phyloP scores from a whole-genome alignment of 179 eudicot species.

The Camellia oleifera region DNA sequence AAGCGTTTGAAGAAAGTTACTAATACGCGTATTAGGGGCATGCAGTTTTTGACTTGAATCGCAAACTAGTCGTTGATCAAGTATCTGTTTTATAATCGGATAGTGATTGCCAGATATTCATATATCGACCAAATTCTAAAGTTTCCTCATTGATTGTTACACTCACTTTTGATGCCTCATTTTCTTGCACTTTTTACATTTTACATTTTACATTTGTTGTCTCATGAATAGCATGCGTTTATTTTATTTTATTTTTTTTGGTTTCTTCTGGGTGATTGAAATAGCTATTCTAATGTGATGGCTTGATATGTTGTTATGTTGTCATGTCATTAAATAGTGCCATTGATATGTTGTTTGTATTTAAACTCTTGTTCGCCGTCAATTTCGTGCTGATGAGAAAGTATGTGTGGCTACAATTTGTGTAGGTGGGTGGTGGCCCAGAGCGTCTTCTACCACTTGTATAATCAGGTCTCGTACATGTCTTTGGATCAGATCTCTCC shows the following conservation, averaged over 20 bases:
- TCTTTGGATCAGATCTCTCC: conserved; percentile 43
- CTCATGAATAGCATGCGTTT: neutral
- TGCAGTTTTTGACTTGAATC: neutral
- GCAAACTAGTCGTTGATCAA: neutral
- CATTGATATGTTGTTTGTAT: conserved; percentile 23
- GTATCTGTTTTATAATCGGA: too few relatives aligned
- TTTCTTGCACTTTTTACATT: too few relatives aligned
- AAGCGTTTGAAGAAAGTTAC: neutral
- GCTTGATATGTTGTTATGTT: neutral
- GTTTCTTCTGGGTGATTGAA: neutral
- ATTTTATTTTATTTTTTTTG: neutral
- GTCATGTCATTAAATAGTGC: too few relatives aligned
- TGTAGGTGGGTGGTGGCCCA: conserved; percentile 40
- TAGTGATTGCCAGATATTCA: too few relatives aligned
- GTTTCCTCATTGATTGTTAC: too few relatives aligned
- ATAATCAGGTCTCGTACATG: conserved; percentile 42
- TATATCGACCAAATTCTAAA: too few relatives aligned
- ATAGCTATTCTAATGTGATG: neutral
- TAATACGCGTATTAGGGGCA: neutral
- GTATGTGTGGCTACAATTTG: conserved; percentile 5
- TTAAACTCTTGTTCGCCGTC: conserved; percentile 29
- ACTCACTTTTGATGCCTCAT: too few relatives aligned
- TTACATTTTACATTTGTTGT: neutral
- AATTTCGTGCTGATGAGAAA: conserved; percentile 1
- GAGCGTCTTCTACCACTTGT: conserved; percentile 39